Evolutionary conservation across 768 basidiomycete species (phyloP).

Genomic region (Stropharia rugosoannulata): DNA sequence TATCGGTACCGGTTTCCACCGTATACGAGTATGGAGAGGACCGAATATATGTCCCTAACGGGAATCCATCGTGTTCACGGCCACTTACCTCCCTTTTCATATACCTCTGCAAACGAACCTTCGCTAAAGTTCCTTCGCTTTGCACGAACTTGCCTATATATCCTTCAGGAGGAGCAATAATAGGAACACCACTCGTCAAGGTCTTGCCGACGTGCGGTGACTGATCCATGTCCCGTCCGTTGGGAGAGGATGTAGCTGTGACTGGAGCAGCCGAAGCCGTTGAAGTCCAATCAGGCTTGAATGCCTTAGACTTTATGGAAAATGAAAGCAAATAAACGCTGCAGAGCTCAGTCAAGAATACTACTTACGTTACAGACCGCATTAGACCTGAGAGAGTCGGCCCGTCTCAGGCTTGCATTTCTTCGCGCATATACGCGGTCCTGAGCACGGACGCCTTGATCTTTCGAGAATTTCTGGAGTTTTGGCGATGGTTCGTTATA

Average conservation of each 20-base stretch:
- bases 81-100: slow-evolving; percentile 39
- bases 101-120: slow-evolving; percentile 38
- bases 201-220: not conserved
- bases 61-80: slow-evolving; percentile 35
- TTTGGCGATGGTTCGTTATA: slow-evolving; percentile 5
- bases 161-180: slow-evolving; percentile 52
- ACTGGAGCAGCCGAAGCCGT: slow-evolving; percentile 15
- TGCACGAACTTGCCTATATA: slow-evolving; percentile 31
- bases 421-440: slow-evolving; percentile 18
- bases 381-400: slow-evolving; percentile 14
- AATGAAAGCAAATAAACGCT: not conserved
- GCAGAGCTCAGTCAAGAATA: not conserved
- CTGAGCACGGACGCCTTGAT: not conserved
- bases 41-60: slow-evolving; percentile 1
- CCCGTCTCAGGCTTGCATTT: slow-evolving; percentile 18
- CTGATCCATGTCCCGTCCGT: not conserved
- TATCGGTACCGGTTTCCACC: not conserved
- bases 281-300: not conserved
- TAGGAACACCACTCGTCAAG: slow-evolving; percentile 33
- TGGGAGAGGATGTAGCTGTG: not conserved
- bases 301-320: not conserved
- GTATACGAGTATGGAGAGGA: not conserved
- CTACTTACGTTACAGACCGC: not conserved
- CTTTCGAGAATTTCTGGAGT: slow-evolving; percentile 7
- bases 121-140: slow-evolving; percentile 41